A percentile compares a stretch with the other conserved stretches of the same genome.
These are phyloP conservation scores for Boletus pseudopeckii DNA, from an alignment of 768 basidiomycete species.

Conservation along the genomic window DNA sequence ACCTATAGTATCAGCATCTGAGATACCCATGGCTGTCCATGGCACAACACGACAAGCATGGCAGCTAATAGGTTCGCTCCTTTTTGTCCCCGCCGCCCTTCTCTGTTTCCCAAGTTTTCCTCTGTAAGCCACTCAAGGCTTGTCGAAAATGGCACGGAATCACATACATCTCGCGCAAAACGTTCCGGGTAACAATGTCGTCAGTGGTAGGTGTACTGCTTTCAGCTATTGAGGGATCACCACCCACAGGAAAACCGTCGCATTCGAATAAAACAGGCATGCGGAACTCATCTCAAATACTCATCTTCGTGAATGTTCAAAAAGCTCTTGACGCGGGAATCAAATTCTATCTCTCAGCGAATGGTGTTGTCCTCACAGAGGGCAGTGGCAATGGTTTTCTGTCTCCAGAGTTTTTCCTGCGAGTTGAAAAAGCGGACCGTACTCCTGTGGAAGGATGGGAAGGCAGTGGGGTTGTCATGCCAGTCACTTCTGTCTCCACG, in stretches of 20 bases:
- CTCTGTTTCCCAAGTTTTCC: background rate
- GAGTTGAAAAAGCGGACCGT: slow-evolving; percentile 51
- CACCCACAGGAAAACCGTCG: background rate
- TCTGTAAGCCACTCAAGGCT: slow-evolving; percentile 56
- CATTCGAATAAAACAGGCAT: slow-evolving; percentile 53
- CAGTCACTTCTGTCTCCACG: background rate
- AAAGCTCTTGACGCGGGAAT: slow-evolving; percentile 67
- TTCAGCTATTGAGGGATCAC: background rate
- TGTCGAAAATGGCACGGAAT: slow-evolving; percentile 84
- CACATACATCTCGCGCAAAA: slow-evolving; percentile 93
- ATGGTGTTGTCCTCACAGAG: slow-evolving; percentile 85
- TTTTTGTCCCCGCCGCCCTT: background rate
- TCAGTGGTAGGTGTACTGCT: slow-evolving; percentile 60
- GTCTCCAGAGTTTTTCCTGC: slow-evolving; percentile 58
- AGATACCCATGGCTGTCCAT: slow-evolving; percentile 81
- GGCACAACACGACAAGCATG: slow-evolving; percentile 72
- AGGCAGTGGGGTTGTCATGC: background rate
- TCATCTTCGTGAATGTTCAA: slow-evolving; percentile 77
- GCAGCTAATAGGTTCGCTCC: slow-evolving; percentile 58
- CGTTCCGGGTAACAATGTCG: slow-evolving; percentile 57
- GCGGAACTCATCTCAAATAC: slow-evolving; percentile 70
- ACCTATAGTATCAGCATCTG: slow-evolving; percentile 50
- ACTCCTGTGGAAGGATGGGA: slow-evolving; percentile 25
- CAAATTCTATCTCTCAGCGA: slow-evolving; percentile 74
- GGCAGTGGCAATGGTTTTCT: slow-evolving; percentile 68